Conservation (phyloP, 1,139 yeast species). For the Hansenula lynferdii region DNA sequence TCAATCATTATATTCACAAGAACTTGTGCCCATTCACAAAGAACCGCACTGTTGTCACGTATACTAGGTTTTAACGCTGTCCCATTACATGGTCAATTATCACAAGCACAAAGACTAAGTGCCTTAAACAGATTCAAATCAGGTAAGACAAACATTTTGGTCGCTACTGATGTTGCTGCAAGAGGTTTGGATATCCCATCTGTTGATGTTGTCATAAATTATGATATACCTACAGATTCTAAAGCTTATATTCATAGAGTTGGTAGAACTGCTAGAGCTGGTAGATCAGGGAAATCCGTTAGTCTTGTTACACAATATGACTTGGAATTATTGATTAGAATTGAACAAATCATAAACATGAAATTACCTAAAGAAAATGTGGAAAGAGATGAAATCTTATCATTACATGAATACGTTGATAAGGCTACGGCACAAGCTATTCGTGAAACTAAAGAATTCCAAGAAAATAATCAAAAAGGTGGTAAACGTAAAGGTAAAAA, state of each 20-base stretch:
- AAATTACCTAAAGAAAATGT: slow-evolving; percentile 82
- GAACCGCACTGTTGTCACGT: slow-evolving; percentile 78
- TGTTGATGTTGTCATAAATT: slow-evolving; percentile 89
- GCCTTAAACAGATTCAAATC: slow-evolving; percentile 90
- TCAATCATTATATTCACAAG: slow-evolving; percentile 86
- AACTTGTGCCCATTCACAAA: slow-evolving; percentile 93
- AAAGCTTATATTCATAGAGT: slow-evolving; percentile 97
- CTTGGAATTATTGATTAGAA: slow-evolving; percentile 78
- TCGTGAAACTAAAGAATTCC: slow-evolving; percentile 72
- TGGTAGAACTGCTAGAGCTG: slow-evolving; percentile 98
- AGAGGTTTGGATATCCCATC: slow-evolving; percentile 96
- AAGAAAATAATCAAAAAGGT: slow-evolving; percentile 40
- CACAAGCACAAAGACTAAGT: slow-evolving; percentile 90
- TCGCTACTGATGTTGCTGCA: slow-evolving; percentile 98
- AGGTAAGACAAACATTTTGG: slow-evolving; percentile 74
- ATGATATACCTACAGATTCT: slow-evolving; percentile 97
- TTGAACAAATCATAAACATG: slow-evolving; percentile 80
- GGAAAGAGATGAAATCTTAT: slow-evolving; percentile 70
- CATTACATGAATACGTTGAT: slow-evolving; percentile 83
- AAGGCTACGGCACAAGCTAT: slow-evolving; percentile 91
- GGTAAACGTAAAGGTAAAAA: slow-evolving; percentile 30
- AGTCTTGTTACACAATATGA: slow-evolving; percentile 95
- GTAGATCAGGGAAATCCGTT: slow-evolving; percentile 88
- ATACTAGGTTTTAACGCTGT: slow-evolving; percentile 84
- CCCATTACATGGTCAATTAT: slow-evolving; percentile 90